Evolutionary conservation across 192 early-diverging fungal genomes (phyloP), one percentile per base, ranked within the genome.

Genomic region (Pecoramyces ruminantium): DNA sequence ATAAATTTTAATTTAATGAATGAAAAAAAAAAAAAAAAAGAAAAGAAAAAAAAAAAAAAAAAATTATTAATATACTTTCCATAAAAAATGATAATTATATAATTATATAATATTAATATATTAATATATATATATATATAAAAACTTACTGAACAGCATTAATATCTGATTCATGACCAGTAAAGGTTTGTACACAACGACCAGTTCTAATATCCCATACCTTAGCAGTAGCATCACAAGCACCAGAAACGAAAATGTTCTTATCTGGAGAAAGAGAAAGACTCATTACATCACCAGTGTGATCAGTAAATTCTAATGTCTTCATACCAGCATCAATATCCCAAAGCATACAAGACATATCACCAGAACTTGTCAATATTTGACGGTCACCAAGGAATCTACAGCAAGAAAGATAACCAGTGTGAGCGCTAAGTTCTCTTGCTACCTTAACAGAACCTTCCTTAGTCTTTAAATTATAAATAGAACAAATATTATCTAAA

Each of bases 321-420:
- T 98, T 99, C 84, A 97, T 91, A 67, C 98, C 98, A 2, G 98
- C 96, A 87, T 98, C 98, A 82, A 99, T 95, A 88, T 99, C 98
- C 98, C 98, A 99, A 39, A 99, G 92, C 94, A 99, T 98, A 86
- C 96, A 98, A 80, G 93, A 94, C 96, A 98, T 98, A 86, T 99
- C 98, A 38, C 98, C 98, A 78, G 95, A 97, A 16, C 91, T 88
- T 1, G 98, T 97, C 80, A 99, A 85, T 79, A 99, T 98, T 84
- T 97, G 96, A 28, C 96, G 88, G 86, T 99, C 98, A 39, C 92
- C 92, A 80, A 98, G 89, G 85, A 98, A 99, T 34, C 98, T 88
- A 89, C 98, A 99, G 91, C 96, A 97, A 78, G 94, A 95, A 27
- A 99, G 89, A 85, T 98, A 99, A 18, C 98, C 97, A 13, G 97